Conservation (phyloP, 768 basidiomycete genomes). For the Strobilomyces echinocephalus region DNA sequence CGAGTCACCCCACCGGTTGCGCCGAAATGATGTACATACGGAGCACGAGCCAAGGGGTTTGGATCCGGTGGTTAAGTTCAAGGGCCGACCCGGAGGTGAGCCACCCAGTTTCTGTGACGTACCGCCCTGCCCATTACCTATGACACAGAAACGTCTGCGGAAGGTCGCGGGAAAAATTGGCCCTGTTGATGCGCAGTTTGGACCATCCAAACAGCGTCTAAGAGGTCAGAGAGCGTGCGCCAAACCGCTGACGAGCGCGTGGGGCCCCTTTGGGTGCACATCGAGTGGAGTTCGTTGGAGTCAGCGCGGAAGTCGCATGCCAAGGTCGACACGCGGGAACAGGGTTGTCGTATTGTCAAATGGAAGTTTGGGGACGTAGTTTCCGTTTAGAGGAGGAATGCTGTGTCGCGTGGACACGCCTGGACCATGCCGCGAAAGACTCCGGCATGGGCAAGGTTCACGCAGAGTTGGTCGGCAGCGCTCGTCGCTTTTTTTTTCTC, state of each 20-base stretch:
- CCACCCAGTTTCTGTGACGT: constrained; percentile 10
- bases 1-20: not conserved
- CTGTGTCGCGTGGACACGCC: constrained; percentile 20
- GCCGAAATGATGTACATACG: not conserved
- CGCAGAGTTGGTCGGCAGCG: not conserved
- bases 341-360: constrained; percentile 19
- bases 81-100: constrained; percentile 11
- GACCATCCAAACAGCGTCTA: not conserved
- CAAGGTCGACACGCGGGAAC: constrained; percentile 18
- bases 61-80: constrained; percentile 9
- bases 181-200: not conserved
- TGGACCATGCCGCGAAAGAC: constrained; percentile 1
- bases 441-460: not conserved
- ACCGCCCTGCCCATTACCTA: constrained; percentile 15
- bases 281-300: constrained; percentile 3
- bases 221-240: not conserved
- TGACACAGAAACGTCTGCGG: constrained; percentile 5
- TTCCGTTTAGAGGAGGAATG: constrained; percentile 17
- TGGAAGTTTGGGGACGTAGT: constrained; percentile 3
- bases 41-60: not conserved
- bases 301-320: constrained; percentile 18
- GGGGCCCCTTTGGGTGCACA: not conserved
- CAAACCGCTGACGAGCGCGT: not conserved
- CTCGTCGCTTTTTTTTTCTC: not conserved
- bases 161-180: constrained; percentile 3